These are phyloP conservation scores for Huntiella abstrusa DNA, from an alignment of 2,329 filamentous ascomycete species.

Conservation along the genomic window DNA sequence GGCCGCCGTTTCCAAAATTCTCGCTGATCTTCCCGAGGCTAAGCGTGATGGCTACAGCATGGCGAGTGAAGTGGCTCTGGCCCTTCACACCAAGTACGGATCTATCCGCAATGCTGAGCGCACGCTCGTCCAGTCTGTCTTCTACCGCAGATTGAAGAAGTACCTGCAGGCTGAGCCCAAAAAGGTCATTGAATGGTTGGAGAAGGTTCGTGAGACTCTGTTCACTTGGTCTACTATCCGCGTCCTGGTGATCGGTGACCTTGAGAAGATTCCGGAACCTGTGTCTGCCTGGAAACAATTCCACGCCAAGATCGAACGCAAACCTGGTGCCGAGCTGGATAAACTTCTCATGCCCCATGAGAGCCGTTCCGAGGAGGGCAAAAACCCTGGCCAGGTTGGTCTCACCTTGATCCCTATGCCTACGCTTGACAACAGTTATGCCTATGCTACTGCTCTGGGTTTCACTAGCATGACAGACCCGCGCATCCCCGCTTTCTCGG, in stretches of 20 bases:
- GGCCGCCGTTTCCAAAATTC: constrained; percentile 54
- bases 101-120: constrained; percentile 61
- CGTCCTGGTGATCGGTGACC: constrained; percentile 63
- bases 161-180: constrained; percentile 60
- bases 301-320: constrained; percentile 8
- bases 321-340: constrained; percentile 23
- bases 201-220: constrained; percentile 54
- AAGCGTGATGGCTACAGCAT: constrained; percentile 69
- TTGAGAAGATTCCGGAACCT: constrained; percentile 53
- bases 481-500: constrained; percentile 62
- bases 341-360: constrained; percentile 50
- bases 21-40: constrained; percentile 78
- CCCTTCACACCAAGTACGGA: constrained; percentile 61
- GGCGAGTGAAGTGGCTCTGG: constrained; percentile 48
- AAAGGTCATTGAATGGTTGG: constrained; percentile 56
- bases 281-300: constrained; percentile 57
- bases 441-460: constrained; percentile 55
- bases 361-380: constrained; percentile 58
- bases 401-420: constrained; percentile 77
- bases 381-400: constrained; percentile 52
- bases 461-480: constrained; percentile 60
- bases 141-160: constrained; percentile 69
- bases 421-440: constrained; percentile 81
- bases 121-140: constrained; percentile 70
- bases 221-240: constrained; percentile 77